Evolutionary conservation across 768 basidiomycete species (phyloP), one percentile per base, ranked within the genome.

Genomic region (Kwoniella bestiolae): DNA sequence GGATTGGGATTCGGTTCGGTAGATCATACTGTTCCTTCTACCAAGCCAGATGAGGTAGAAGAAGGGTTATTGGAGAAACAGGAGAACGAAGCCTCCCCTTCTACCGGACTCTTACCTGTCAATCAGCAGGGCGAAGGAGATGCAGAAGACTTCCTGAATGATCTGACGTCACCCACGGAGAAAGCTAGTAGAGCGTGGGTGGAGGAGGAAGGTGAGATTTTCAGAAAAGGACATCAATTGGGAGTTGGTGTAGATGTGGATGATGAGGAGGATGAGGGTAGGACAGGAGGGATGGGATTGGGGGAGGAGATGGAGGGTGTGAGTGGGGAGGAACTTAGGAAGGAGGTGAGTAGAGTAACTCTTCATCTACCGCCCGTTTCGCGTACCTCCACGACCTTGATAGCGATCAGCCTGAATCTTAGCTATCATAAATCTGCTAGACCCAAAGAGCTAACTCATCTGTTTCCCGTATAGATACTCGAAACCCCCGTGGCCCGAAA

Each of bases 151-250:
- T 52, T 44, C 28, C 45, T 70, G 55, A 49, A 49, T 41, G 71
- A 60, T 26, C n/a, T 60, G 32, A 60, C 58, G n/a, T 64, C 62
- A 56, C 73, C 75, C 18, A 73, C 74, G 49, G 74, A 70, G 26
- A 46, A 69, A 52, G 67, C 66, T 44, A 74, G 72, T 44, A 60
- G 63, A 47, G 87, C 85, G 56, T 91, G 91, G 89, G 90, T 94
- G 0, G 91, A 88, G 60, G 96, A 98, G 78, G 96, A 99, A 79
- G 93, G 93, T 0, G 95, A 98, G 81, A 90, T 98, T 44, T 97
- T 97, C 83, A 85, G 94, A 45, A 94, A 95, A 76, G 93, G 94
- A 0, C 87, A 86, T 9, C 89, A 89, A 3, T 83, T 97, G 21
- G 80, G 81, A 0, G 77, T 79, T 3, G n/a, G n/a, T n/a, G n/a